phyloP scores from a whole-genome alignment of 1,284 basidiomycete genomes.

The Athelia psychrophila region DNA sequence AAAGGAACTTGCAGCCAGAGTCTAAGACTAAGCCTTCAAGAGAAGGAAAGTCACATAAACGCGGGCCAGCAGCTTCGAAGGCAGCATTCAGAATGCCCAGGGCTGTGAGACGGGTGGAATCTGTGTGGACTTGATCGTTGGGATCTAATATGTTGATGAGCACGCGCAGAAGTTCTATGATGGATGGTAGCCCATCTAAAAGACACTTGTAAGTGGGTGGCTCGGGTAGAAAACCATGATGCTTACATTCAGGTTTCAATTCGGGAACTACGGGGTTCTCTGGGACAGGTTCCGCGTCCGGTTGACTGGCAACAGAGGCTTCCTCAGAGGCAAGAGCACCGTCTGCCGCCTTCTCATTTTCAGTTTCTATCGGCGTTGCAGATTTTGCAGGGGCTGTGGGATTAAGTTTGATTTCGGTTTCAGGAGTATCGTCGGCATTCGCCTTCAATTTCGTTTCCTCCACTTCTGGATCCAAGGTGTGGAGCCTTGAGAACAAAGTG shows the following conservation, averaged over 20 bases:
- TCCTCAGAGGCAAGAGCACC: background rate
- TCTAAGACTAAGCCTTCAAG: conserved; percentile 77
- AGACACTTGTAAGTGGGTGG: conserved; percentile 9
- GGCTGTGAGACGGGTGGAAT: conserved; percentile 91
- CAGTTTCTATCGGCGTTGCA: background rate
- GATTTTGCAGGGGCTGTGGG: conserved; percentile 35
- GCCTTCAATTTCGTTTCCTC: conserved; percentile 65
- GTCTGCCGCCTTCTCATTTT: background rate
- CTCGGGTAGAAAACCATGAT: conserved; percentile 3
- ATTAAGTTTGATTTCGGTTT: conserved; percentile 61
- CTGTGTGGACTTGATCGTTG: conserved; percentile 92
- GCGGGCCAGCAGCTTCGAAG: conserved; percentile 81
- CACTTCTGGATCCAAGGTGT: conserved; percentile 56
- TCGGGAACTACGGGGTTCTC: background rate
- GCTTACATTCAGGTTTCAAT: conserved; percentile 40
- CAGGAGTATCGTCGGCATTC: conserved; percentile 45
- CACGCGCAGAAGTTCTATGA: conserved; percentile 91
- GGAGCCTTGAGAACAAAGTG: conserved; percentile 76
- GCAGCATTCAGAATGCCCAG: conserved; percentile 88
- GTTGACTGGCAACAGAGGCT: conserved; percentile 19
- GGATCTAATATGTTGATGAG: conserved; percentile 96
- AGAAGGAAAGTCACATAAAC: conserved; percentile 75
- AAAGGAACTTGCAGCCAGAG: conserved; percentile 93
- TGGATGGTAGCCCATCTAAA: conserved; percentile 87
- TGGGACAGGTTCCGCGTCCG: conserved; percentile 45